Evolutionary conservation across 2,329 filamentous ascomycete genomes (phyloP).

Genomic region (Lecanicillium sp.): DNA sequence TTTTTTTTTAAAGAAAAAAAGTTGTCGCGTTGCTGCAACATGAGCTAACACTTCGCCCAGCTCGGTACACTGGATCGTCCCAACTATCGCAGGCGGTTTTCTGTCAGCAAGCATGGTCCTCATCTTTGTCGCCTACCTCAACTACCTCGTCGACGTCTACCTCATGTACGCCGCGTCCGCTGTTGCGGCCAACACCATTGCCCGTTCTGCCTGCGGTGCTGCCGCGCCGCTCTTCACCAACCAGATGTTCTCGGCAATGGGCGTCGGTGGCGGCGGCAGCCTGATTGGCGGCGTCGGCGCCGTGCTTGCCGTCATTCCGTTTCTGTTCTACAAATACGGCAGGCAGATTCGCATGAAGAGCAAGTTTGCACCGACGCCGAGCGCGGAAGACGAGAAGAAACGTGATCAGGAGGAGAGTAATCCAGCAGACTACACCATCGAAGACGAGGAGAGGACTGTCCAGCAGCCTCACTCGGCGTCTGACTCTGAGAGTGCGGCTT

Average conservation of each 20-base stretch:
- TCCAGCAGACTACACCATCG: background rate
- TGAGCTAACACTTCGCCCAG: constrained; percentile 29
- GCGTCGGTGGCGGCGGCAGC: constrained; percentile 52
- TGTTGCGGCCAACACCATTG: constrained; percentile 57
- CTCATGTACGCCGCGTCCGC: constrained; percentile 55
- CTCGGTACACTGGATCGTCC: constrained; percentile 51
- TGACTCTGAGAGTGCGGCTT: background rate
- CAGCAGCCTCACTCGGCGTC: background rate
- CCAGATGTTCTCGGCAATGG: constrained; percentile 55
- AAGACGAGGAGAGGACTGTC: background rate
- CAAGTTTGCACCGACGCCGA: constrained; percentile 33
- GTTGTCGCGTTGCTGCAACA: too few species aligned
- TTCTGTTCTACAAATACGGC: constrained; percentile 51
- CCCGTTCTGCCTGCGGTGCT: constrained; percentile 51
- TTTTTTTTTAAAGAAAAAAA: too few species aligned
- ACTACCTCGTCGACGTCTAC: constrained; percentile 49
- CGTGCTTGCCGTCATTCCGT: constrained; percentile 48
- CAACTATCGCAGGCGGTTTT: constrained; percentile 31
- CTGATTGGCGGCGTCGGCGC: constrained; percentile 40
- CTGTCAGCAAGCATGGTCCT: constrained; percentile 32
- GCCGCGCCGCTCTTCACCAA: constrained; percentile 54
- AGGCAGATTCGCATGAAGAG: constrained; percentile 33
- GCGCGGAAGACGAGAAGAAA: background rate
- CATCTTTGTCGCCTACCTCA: constrained; percentile 47
- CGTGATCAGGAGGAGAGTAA: background rate